Evolutionary conservation across 2,329 filamentous ascomycete species (phyloP).

Genomic region (Aspergillus phoenicis): DNA sequence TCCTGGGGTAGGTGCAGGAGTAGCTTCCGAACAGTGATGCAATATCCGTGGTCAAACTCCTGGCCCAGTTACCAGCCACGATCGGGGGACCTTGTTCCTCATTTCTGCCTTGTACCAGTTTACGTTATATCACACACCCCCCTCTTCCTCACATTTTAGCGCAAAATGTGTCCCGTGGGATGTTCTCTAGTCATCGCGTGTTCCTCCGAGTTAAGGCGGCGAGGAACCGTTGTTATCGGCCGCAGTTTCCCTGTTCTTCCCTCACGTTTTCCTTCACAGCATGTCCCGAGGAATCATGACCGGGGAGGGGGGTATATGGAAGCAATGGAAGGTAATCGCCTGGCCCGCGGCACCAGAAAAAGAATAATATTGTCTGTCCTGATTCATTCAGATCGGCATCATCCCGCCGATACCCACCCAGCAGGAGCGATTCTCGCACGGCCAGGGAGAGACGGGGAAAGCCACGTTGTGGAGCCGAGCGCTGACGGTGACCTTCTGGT

Average conservation of each 20-base stretch:
- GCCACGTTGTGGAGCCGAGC: slow-evolving; percentile 37
- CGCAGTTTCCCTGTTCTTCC: neutral
- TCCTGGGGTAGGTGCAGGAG: slow-evolving; percentile 17
- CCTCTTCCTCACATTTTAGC: neutral
- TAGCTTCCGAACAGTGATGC: slow-evolving; percentile 17
- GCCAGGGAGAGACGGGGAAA: slow-evolving; percentile 33
- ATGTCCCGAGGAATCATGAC: neutral
- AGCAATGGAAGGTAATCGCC: neutral
- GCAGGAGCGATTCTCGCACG: slow-evolving; percentile 20
- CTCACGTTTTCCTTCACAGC: neutral
- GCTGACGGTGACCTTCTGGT: slow-evolving; percentile 38
- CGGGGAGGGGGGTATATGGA: too few relatives aligned
- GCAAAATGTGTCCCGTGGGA: neutral
- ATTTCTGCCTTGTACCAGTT: neutral
- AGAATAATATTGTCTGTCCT: slow-evolving; percentile 12
- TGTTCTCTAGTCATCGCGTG: neutral
- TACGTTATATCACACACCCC: neutral
- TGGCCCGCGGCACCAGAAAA: neutral
- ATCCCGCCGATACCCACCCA: slow-evolving; percentile 30
- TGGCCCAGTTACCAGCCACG: slow-evolving; percentile 3
- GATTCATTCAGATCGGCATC: slow-evolving; percentile 34
- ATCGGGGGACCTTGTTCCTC: slow-evolving; percentile 4
- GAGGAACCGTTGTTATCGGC: neutral
- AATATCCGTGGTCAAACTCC: neutral
- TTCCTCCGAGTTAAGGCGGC: neutral